phyloP scores from a whole-genome alignment of 2,329 filamentous ascomycete genomes.

The Calonectria crousiana region DNA sequence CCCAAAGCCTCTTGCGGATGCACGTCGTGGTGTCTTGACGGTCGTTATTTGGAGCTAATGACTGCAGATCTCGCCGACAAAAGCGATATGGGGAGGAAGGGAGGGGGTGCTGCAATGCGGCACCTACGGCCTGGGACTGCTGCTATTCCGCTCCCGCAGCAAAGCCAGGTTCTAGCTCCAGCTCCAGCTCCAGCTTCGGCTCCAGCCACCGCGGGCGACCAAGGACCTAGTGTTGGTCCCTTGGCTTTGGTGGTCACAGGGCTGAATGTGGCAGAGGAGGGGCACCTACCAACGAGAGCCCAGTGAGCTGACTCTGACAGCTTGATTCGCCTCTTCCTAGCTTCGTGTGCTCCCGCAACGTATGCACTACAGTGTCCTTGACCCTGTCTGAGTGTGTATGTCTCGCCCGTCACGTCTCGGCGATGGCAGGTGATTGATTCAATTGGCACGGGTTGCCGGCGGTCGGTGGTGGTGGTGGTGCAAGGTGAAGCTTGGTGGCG shows the following conservation, averaged over 20 bases:
- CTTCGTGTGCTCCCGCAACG: neutral
- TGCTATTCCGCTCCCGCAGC: neutral
- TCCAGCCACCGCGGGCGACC: neutral
- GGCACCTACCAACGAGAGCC: neutral
- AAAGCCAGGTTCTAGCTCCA: neutral
- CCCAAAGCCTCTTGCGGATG: constrained; percentile 9
- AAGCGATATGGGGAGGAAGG: neutral
- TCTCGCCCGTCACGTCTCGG: constrained; percentile 10
- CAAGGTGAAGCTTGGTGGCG: constrained; percentile 23
- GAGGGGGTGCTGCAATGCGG: constrained; percentile 21
- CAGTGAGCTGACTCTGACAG: neutral
- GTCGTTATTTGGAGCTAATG: constrained; percentile 24
- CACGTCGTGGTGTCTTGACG: constrained; percentile 11
- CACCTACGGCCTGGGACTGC: constrained; percentile 2
- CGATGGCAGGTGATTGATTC: constrained; percentile 18
- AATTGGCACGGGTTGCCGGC: constrained; percentile 6
- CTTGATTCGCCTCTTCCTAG: neutral
- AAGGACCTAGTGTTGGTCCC: neutral
- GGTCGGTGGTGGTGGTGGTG: constrained; percentile 15
- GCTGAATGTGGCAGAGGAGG: constrained; percentile 9
- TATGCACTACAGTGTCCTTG: constrained; percentile 4
- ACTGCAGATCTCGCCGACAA: constrained; percentile 22
- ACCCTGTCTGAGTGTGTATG: neutral
- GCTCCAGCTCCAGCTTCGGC: neutral
- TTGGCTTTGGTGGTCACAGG: constrained; percentile 7